phyloP scores from a whole-genome alignment of 768 basidiomycete genomes.

The Mycena olivaceomarginata region DNA sequence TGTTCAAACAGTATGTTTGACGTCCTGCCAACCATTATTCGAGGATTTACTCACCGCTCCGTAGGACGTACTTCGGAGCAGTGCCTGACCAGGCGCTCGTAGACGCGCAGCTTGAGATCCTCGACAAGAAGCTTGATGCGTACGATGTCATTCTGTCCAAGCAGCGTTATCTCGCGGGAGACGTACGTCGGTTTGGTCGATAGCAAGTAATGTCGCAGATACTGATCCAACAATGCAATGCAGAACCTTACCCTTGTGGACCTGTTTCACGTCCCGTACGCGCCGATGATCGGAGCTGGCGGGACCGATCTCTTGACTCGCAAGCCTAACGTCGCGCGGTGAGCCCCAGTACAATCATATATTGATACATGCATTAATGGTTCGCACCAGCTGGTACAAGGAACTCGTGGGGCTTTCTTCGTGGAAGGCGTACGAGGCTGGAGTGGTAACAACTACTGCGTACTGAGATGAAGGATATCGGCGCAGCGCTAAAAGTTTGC shows the following conservation, averaged over 20 bases:
- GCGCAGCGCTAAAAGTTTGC: no score
- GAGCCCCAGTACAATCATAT: no score
- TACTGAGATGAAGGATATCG: not conserved
- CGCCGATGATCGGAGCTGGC: not conserved
- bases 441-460: not conserved
- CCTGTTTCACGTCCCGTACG: slow-evolving; percentile 62
- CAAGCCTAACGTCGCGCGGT: slow-evolving; percentile 27
- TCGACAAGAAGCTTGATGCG: slow-evolving; percentile 58
- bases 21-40: no score
- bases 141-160: slow-evolving; percentile 67
- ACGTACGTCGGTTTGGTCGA: slow-evolving; percentile 49
- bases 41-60: no score
- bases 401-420: not conserved
- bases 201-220: no score
- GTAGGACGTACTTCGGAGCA: slow-evolving; percentile 25
- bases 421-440: not conserved
- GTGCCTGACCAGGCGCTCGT: slow-evolving; percentile 50
- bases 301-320: slow-evolving; percentile 19
- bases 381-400: not conserved
- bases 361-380: not conserved
- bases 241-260: slow-evolving; percentile 28
- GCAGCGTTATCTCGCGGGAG: slow-evolving; percentile 63
- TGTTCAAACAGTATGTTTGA: slow-evolving; percentile 2
- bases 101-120: slow-evolving; percentile 40
- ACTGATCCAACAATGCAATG: no score